Percentiles rank a stretch among this genome's conserved stretches.
Conservation (phyloP, 116 monocot species). For the Trichopus zeylanicus region DNA sequence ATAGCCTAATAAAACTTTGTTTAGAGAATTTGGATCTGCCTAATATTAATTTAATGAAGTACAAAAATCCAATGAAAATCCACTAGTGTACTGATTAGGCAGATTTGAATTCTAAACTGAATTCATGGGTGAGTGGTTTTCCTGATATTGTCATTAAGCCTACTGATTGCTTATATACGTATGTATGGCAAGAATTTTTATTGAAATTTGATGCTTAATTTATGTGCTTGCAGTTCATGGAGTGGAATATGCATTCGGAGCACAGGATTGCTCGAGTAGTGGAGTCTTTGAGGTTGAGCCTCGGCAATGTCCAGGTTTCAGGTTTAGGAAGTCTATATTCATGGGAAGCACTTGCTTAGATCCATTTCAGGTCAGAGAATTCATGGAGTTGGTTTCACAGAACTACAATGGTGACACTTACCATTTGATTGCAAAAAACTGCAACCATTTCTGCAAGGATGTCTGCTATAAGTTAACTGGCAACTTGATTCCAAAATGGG, state of each 20-base stretch:
- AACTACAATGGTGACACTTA: conserved; percentile 77
- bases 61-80: too few species aligned
- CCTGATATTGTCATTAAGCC: too few species aligned
- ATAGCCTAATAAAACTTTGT: too few species aligned
- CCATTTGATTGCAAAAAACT: conserved; percentile 77
- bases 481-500: conserved; percentile 73
- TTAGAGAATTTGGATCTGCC: too few species aligned
- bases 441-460: conserved; percentile 87
- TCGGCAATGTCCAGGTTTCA: conserved; percentile 79
- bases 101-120: too few species aligned
- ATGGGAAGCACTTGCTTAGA: conserved; percentile 71
- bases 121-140: too few species aligned
- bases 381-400: conserved; percentile 67
- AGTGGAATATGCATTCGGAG: conserved; percentile 82
- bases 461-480: conserved; percentile 67
- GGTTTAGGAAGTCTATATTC: conserved; percentile 78
- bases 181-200: too few species aligned
- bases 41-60: too few species aligned
- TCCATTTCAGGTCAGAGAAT: conserved; percentile 75
- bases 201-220: background rate
- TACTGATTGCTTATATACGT: too few species aligned
- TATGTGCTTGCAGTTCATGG: conserved; percentile 20
- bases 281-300: conserved; percentile 88
- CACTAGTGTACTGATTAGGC: too few species aligned
- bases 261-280: conserved; percentile 70